A percentile compares a stretch with the other conserved stretches of the same genome.
These are phyloP conservation scores for Bipolaris bicolor DNA, from an alignment of 2,329 filamentous ascomycete genomes.

Conservation along the genomic window DNA sequence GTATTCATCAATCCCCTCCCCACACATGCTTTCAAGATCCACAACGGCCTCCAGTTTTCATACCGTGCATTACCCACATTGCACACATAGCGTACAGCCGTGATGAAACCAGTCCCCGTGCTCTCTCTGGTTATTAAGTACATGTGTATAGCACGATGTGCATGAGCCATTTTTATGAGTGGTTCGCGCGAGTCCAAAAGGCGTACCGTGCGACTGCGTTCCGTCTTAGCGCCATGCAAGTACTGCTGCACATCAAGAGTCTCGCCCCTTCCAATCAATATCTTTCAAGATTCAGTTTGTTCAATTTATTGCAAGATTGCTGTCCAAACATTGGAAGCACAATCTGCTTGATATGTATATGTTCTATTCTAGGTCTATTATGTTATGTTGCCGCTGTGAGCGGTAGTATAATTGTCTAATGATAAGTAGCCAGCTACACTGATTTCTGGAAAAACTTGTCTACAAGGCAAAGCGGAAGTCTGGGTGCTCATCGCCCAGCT, in stretches of 20 bases:
- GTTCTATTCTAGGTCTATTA: not conserved
- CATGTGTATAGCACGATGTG: not conserved
- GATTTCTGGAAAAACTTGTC: not conserved
- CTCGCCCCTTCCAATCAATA: not conserved
- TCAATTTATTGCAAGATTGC: no score
- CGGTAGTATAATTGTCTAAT: not conserved
- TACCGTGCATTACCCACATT: no score
- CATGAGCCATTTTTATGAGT: not conserved
- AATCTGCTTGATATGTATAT: no score
- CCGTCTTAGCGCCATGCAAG: not conserved
- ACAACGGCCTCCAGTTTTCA: no score
- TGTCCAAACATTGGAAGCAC: no score
- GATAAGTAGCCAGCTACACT: not conserved
- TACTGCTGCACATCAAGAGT: no score
- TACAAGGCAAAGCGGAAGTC: slow-evolving; percentile 55
- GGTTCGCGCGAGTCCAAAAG: not conserved
- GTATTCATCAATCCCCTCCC: no score
- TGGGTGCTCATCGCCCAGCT: slow-evolving; percentile 56
- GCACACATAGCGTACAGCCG: no score
- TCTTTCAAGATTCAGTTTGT: not conserved
- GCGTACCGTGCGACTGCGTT: not conserved
- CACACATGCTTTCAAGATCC: no score
- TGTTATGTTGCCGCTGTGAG: not conserved
- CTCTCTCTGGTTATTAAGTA: no score
- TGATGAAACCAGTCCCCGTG: no score